These are phyloP conservation scores for Euphorbia pulcherrima DNA, from an alignment of 345 rosid genomes.

Conservation along the genomic window DNA sequence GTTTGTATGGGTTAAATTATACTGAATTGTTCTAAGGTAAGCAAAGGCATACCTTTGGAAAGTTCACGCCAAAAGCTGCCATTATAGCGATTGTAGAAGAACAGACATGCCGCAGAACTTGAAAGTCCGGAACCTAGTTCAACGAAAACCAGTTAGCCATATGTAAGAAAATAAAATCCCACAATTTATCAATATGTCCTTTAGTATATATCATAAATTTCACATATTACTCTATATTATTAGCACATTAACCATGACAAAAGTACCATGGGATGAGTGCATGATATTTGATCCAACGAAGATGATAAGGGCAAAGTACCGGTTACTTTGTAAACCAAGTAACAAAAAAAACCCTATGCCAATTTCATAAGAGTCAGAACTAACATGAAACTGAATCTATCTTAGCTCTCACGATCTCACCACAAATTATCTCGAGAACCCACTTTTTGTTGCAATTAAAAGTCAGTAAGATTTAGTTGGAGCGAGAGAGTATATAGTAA, in stretches of 20 bases:
- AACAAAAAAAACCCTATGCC: too few species aligned
- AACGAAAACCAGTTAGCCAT: background rate
- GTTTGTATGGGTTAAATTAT: too few species aligned
- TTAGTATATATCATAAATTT: background rate
- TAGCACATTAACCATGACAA: background rate
- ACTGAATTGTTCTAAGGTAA: constrained; percentile 2
- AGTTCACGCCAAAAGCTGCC: constrained; percentile 65
- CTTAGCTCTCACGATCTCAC: too few species aligned
- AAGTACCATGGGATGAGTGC: too few species aligned
- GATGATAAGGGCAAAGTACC: too few species aligned
- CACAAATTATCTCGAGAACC: background rate
- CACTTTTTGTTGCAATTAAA: background rate
- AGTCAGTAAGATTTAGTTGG: background rate
- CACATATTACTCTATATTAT: background rate
- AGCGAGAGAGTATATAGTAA: background rate
- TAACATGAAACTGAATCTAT: too few species aligned
- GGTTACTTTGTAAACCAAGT: too few species aligned
- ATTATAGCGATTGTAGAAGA: constrained; percentile 88
- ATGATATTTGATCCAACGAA: too few species aligned
- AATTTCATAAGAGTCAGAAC: too few species aligned
- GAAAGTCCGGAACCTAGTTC: constrained; percentile 82
- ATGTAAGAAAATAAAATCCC: constrained; percentile 3
- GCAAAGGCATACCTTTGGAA: constrained; percentile 58
- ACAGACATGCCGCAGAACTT: constrained; percentile 94
- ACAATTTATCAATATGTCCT: background rate